Evolutionary conservation across 352 stramenopile genomes (phyloP), one percentile per base, ranked within the genome.

Genomic region (Pythium phragmitis): DNA sequence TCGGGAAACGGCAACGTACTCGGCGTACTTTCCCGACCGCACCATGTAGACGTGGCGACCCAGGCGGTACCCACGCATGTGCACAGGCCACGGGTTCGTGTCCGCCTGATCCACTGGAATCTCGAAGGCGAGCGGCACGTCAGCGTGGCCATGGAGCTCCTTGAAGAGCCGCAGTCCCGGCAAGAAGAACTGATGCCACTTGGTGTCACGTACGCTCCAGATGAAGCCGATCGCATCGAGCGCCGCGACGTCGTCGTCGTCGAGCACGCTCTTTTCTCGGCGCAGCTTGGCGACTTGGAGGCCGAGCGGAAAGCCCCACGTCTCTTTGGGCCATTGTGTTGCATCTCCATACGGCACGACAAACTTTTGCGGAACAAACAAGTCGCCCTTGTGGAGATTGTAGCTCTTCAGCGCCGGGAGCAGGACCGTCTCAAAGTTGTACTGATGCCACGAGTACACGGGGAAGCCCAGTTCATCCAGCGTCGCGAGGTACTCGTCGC

Each of bases 341-440:
- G 82, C 79, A 46, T 79, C 70, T 6, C 53, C 60, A 7, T 77
- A 57, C 2, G 91, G 91, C 1, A 98, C 86, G 14, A 92, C 79
- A 67, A 97, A 98, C 56, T 93, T 91, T 68, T 97, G 89, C 39
- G 92, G 92, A n/a, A 98, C 90, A 57, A 96, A 88, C 23, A 98
- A 68, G 65, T 97, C 77, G 19, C 89, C 90, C 26, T 30, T 30
- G 52, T 97, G 81, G 0, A 88, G 65, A 14, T 87, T 77, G 72
- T 96, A 98, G 17, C 67, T 80, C 49, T 81, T 56, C 13, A 98
- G 72, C 0, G 91, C 95, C 33, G 87, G 80, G 8, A 92, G 48
- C 55, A 82, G 69, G 4, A 90, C 81, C 16, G 76, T 67, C 52
- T 76, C 64, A 55, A 94, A 87, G 43, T 76, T 65, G 70, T 91